A percentile compares a stretch with the other conserved stretches of the same genome.
Conservation (phyloP, 345 rosid genomes). For the Psidium guajava region DNA sequence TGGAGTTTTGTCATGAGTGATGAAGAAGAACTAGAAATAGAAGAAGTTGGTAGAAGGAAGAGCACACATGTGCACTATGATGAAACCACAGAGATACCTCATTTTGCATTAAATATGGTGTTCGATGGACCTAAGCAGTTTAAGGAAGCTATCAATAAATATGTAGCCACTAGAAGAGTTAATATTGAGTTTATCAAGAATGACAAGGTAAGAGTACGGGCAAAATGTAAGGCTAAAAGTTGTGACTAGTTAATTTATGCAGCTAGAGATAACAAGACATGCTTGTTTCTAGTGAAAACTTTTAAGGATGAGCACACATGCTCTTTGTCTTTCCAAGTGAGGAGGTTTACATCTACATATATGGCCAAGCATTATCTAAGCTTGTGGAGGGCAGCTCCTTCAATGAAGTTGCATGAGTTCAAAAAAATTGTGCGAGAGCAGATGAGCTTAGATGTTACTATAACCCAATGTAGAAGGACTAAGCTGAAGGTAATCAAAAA, state of each 20-base stretch:
- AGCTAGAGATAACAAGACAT: neutral
- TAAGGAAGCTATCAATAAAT: neutral
- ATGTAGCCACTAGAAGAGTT: neutral
- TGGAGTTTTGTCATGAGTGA: neutral
- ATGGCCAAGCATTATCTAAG: neutral
- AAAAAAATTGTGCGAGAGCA: neutral
- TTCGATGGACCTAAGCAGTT: neutral
- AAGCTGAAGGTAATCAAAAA: neutral
- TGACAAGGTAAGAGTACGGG: neutral
- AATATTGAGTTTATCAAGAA: neutral
- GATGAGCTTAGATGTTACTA: neutral
- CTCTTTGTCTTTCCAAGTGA: neutral
- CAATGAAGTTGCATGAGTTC: neutral
- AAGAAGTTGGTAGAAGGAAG: neutral
- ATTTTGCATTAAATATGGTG: neutral
- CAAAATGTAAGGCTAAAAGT: neutral
- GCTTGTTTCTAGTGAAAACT: neutral
- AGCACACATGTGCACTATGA: neutral
- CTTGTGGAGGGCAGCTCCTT: neutral
- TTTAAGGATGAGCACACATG: neutral
- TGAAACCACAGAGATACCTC: neutral
- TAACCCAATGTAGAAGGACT: neutral
- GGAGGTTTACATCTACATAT: neutral
- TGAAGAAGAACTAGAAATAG: neutral
- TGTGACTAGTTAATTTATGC: neutral